A percentile compares a stretch with the other conserved stretches of the same genome.
Evolutionary conservation across 768 basidiomycete species (phyloP).

Genomic region (Dendrothele bispora): DNA sequence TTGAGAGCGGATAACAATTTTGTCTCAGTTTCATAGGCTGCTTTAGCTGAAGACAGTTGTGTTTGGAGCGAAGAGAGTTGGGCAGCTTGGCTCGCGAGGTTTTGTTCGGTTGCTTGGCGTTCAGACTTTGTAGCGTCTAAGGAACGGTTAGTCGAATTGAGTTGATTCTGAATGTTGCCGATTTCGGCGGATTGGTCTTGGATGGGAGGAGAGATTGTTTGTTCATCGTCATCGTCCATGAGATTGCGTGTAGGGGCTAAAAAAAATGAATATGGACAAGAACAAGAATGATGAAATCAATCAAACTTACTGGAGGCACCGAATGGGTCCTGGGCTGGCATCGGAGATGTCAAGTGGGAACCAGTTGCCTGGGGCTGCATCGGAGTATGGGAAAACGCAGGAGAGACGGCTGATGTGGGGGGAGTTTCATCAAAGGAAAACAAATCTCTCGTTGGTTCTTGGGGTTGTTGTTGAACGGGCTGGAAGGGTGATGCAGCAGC

Average conservation of each 20-base stretch:
- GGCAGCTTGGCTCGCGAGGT: constrained; percentile 63
- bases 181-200: constrained; percentile 84
- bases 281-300: background rate
- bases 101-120: constrained; percentile 63
- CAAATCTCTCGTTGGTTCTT: constrained; percentile 45
- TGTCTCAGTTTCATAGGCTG: constrained; percentile 83
- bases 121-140: constrained; percentile 66
- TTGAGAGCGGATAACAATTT: constrained; percentile 64
- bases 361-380: constrained; percentile 22
- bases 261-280: background rate
- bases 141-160: constrained; percentile 76
- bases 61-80: constrained; percentile 81
- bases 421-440: constrained; percentile 59
- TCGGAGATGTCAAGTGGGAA: constrained; percentile 22
- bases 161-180: constrained; percentile 83
- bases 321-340: constrained; percentile 51
- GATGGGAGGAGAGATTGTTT: constrained; percentile 46
- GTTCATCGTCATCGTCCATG: constrained; percentile 69
- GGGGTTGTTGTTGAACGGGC: constrained; percentile 39
- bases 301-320: constrained; percentile 24
- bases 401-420: constrained; percentile 37
- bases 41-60: constrained; percentile 81
- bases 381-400: constrained; percentile 35
- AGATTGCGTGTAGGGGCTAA: constrained; percentile 45
- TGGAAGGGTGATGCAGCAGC: constrained; percentile 42